Percentiles rank a stretch among this genome's conserved stretches.
Evolutionary conservation across 2,329 filamentous ascomycete genomes (phyloP).

Genomic region (Pseudogymnoascus sp.): DNA sequence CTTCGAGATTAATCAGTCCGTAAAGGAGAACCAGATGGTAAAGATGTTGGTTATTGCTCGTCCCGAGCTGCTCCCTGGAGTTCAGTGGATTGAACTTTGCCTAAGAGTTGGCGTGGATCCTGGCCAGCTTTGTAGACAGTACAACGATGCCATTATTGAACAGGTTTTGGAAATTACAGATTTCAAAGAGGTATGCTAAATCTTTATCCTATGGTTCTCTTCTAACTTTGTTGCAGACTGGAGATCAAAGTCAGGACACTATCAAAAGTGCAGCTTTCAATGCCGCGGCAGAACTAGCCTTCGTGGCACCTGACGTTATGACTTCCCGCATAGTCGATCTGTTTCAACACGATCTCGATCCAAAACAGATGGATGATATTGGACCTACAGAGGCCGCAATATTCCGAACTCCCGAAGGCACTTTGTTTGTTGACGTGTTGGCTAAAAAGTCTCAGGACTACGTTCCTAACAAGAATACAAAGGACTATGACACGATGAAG

Average conservation of each 20-base stretch:
- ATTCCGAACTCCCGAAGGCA: conserved; percentile 82
- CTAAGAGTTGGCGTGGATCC: conserved; percentile 75
- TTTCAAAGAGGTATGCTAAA: conserved; percentile 29
- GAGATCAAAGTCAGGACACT: conserved; percentile 28
- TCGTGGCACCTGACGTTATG: conserved; percentile 79
- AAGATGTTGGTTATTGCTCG: conserved; percentile 71
- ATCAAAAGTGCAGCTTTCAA: conserved; percentile 68
- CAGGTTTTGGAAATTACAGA: conserved; percentile 51
- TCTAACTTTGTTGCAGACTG: conserved; percentile 17
- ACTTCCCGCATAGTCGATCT: conserved; percentile 67
- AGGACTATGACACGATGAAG: conserved; percentile 91
- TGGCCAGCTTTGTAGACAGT: conserved; percentile 60
- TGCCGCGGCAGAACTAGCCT: conserved; percentile 83
- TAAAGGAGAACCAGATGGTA: conserved; percentile 63
- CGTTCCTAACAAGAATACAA: conserved; percentile 76
- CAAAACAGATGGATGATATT: conserved; percentile 59
- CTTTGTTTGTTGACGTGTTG: conserved; percentile 81
- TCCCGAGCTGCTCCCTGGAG: conserved; percentile 64
- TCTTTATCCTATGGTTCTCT: conserved; percentile 16
- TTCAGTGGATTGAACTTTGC: conserved; percentile 84
- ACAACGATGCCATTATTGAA: conserved; percentile 55
- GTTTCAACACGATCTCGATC: conserved; percentile 65
- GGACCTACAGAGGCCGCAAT: conserved; percentile 88
- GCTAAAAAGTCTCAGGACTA: conserved; percentile 67
- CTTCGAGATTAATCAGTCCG: conserved; percentile 36